Base-by-base conservation (phyloP, 768 basidiomycete genomes). In the Termitomyces sp. region DNA sequence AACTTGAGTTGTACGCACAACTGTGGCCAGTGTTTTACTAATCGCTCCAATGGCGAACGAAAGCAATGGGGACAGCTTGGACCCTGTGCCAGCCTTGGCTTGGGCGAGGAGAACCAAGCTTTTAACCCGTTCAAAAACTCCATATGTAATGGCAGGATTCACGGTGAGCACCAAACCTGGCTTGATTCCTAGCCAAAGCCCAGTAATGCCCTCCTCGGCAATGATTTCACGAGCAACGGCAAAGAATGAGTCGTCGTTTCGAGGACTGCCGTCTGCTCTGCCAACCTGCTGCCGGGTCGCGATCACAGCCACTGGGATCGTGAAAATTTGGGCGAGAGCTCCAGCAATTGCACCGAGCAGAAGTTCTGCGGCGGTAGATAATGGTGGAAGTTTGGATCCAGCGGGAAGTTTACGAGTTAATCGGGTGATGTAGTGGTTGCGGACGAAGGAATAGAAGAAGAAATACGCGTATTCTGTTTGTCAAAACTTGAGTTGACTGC, bases 111-210 rank as follows among this genome's bases (percentile, higher is more conserved):
- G 71, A 34, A 92, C 68, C 3, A 90, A 59, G 43, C 77, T 80
- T 75, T 98, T 98, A 55, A 98, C 77, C 42, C 97, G 83, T 73
- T 98, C 96, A 67, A 91, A 98, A 40, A 87, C 78, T 48, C 97
- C 97, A 66, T 96, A 98, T 1, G 96, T 99, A 70, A 99, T 98
- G 23, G 96, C 94, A 5, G 97, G 96, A 71, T 98, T 98, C 52
- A 94, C 85, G 34, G 96, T 98, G 34, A 99, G 80, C n/a, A 98
- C 93, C 61, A 99, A 73, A 40, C 91, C 85, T 2, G 97, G 95
- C 68, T 88, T 91, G 58, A 98, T 75, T 7, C 97, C 97, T 6
- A 94, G 78, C 97, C 97, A 99, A 2, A 98, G 75, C 9, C 92
- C 95, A 0, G 83, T 78, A 2, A 93, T 75, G 53, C 94, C 94